Evolutionary conservation across 345 rosid species (phyloP).

Genomic region (Capsella bursapastoris): DNA sequence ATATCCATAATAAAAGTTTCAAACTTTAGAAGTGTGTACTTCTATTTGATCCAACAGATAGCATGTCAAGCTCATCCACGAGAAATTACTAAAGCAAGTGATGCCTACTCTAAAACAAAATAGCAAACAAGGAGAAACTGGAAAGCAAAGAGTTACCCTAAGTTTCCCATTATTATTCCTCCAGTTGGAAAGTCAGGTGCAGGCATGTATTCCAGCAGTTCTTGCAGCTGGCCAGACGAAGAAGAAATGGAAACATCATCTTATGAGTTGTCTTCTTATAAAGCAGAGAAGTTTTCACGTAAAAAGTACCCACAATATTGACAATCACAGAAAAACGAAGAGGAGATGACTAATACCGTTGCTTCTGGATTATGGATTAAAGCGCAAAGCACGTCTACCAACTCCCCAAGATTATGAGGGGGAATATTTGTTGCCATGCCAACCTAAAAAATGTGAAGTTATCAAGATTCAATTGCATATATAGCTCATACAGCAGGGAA

Average conservation of each 20-base stretch:
- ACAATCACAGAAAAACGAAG: constrained; percentile 28
- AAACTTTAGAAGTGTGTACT: constrained; percentile 9
- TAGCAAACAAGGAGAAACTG: constrained; percentile 6
- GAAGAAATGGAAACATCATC: constrained; percentile 36
- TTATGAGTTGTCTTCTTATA: constrained; percentile 9
- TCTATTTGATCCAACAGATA: background rate
- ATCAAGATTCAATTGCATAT: constrained; percentile 23
- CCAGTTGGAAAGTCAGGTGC: constrained; percentile 99
- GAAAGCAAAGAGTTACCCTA: constrained; percentile 63
- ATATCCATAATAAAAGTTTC: background rate
- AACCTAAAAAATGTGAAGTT: constrained; percentile 56
- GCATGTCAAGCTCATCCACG: background rate
- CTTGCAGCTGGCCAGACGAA: constrained; percentile 75
- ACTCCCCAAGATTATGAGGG: constrained; percentile 97
- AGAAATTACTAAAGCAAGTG: constrained; percentile 13
- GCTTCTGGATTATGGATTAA: constrained; percentile 92
- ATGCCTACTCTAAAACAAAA: background rate
- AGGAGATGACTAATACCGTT: constrained; percentile 50
- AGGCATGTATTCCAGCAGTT: constrained; percentile 97
- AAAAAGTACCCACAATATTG: constrained; percentile 18
- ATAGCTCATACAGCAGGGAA: constrained; percentile 9
- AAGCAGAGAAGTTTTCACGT: background rate
- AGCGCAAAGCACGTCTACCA: constrained; percentile 94
- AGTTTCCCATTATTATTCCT: constrained; percentile 93
- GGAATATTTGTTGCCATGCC: constrained; percentile 99